Conservation (phyloP, 2,329 filamentous ascomycete species). For the Claviceps cyperi region DNA sequence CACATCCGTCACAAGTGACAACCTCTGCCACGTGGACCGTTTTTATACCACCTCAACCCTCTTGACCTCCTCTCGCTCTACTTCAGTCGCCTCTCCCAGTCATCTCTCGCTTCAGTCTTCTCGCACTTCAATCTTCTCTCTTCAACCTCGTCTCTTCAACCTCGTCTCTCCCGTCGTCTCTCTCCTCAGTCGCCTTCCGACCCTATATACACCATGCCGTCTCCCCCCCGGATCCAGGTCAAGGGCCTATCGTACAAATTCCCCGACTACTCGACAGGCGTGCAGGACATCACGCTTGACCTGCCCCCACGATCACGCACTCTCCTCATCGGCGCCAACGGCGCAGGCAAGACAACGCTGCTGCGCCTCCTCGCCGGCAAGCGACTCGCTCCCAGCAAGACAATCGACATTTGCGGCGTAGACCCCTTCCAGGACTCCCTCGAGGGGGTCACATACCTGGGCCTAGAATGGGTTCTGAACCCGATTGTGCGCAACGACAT, state of each 20-base stretch:
- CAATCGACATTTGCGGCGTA: slow-evolving; percentile 64
- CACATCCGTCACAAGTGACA: too few species aligned
- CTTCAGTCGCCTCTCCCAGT: too few species aligned
- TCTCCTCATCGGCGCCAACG: slow-evolving; percentile 88
- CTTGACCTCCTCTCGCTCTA: too few species aligned
- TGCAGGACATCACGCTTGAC: slow-evolving; percentile 57
- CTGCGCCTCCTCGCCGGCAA: slow-evolving; percentile 90
- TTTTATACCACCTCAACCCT: too few species aligned
- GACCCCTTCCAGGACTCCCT: slow-evolving; percentile 86
- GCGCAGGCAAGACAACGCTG: slow-evolving; percentile 92
- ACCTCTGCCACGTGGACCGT: too few species aligned
- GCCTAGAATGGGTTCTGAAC: slow-evolving; percentile 96
- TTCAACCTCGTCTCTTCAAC: too few species aligned
- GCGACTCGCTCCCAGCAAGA: slow-evolving; percentile 65
- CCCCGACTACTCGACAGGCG: slow-evolving; percentile 67
- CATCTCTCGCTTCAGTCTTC: too few species aligned
- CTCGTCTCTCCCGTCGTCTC: background rate
- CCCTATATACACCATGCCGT: background rate
- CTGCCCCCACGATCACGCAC: slow-evolving; percentile 77
- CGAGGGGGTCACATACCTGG: slow-evolving; percentile 92
- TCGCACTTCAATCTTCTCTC: too few species aligned
- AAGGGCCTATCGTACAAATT: slow-evolving; percentile 75
- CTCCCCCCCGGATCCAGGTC: slow-evolving; percentile 52
- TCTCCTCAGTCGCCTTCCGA: background rate
- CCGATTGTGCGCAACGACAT: slow-evolving; percentile 93